phyloP scores from a whole-genome alignment of 768 basidiomycete species.

The Leccinum fibrillosum region DNA sequence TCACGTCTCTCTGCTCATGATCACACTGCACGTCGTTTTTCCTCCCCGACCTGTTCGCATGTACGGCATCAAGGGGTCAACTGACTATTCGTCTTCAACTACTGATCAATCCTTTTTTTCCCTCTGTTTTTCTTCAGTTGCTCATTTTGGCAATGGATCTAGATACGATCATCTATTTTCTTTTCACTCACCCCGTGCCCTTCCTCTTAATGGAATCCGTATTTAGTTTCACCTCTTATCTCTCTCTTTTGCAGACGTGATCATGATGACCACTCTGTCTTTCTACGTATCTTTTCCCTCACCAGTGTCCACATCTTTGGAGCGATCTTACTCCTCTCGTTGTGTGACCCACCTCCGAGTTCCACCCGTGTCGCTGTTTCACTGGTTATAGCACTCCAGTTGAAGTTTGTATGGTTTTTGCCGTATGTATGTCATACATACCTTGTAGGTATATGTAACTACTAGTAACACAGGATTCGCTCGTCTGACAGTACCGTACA shows the following conservation, averaged over 20 bases:
- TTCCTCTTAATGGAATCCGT: background rate
- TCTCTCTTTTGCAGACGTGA: background rate
- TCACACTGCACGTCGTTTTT: background rate
- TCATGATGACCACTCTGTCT: background rate
- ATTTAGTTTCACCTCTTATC: background rate
- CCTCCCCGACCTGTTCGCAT: background rate
- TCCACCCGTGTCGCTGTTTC: background rate
- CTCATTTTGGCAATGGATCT: background rate
- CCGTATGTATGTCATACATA: background rate
- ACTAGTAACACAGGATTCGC: background rate
- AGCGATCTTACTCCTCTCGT: background rate
- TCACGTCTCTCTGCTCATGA: constrained; percentile 4
- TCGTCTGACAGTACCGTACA: background rate
- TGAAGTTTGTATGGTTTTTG: constrained; percentile 3
- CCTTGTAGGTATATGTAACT: background rate
- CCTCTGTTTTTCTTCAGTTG: background rate
- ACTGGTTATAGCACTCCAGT: constrained; percentile 4
- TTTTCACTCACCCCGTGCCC: background rate
- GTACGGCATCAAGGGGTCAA: background rate
- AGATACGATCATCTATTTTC: background rate
- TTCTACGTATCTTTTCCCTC: background rate
- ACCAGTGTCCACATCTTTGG: background rate
- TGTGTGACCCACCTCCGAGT: background rate
- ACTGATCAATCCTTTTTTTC: background rate
- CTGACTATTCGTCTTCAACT: background rate